Conservation (phyloP, 176 grass and related monocot genomes). For the Raddia distichophylla region DNA sequence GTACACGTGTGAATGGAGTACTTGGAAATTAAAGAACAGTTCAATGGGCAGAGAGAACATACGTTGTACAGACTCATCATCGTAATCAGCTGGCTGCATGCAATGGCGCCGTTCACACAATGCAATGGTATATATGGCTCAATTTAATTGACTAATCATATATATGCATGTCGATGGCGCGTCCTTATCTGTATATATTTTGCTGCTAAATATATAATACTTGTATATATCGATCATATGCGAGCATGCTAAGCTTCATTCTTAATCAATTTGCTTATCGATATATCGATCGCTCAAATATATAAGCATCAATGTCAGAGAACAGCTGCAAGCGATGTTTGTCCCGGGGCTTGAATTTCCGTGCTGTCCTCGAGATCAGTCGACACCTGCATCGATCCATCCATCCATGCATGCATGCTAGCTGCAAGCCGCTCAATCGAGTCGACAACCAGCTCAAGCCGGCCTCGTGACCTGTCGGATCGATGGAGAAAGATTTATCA, state of each 20-base stretch:
- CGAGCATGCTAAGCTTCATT: background rate
- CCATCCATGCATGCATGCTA: background rate
- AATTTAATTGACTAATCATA: slow-evolving; percentile 13
- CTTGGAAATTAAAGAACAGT: slow-evolving; percentile 8
- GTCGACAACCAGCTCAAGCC: slow-evolving; percentile 10
- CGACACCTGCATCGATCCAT: background rate
- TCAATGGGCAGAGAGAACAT: background rate
- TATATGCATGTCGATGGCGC: background rate
- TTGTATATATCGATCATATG: background rate
- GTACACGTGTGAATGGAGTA: background rate
- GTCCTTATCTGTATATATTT: background rate
- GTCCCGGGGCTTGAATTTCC: background rate
- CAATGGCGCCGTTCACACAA: background rate
- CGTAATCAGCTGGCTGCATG: slow-evolving; percentile 3
- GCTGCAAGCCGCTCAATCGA: background rate
- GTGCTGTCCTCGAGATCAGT: background rate
- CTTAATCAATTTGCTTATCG: background rate
- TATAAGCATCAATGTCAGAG: background rate
- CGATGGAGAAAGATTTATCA: background rate
- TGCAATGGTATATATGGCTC: background rate
- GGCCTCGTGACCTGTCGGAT: slow-evolving; percentile 47
- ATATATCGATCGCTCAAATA: background rate
- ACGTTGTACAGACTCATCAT: background rate
- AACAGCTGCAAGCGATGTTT: background rate
- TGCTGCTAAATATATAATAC: slow-evolving; percentile 28